A percentile compares a stretch with the other conserved stretches of the same genome.
phyloP scores from a whole-genome alignment of 352 stramenopile genomes.

The Peronospora destructor region DNA sequence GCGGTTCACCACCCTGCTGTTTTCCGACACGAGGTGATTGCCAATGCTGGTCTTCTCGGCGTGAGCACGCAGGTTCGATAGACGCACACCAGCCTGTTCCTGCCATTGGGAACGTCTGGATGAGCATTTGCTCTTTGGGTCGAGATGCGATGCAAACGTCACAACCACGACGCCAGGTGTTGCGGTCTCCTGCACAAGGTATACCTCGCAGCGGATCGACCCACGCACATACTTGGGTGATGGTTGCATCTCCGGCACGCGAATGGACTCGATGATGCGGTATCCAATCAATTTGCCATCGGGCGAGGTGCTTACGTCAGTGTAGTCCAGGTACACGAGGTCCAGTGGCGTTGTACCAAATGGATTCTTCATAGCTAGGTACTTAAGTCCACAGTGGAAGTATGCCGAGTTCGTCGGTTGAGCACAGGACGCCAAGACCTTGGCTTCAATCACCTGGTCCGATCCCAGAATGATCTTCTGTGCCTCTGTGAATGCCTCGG shows the following conservation, averaged over 20 bases:
- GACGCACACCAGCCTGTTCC: slow-evolving; percentile 44
- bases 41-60: slow-evolving; percentile 67
- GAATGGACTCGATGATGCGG: slow-evolving; percentile 77
- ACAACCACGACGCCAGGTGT: slow-evolving; percentile 70
- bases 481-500: slow-evolving; percentile 46
- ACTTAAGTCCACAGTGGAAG: slow-evolving; percentile 83
- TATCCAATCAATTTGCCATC: slow-evolving; percentile 62
- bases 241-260: slow-evolving; percentile 50
- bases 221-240: slow-evolving; percentile 58
- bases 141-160: slow-evolving; percentile 74
- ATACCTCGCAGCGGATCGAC: slow-evolving; percentile 77
- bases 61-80: slow-evolving; percentile 53
- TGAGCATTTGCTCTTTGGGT: slow-evolving; percentile 74
- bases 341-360: slow-evolving; percentile 58
- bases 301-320: slow-evolving; percentile 57
- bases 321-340: slow-evolving; percentile 82
- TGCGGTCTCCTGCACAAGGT: slow-evolving; percentile 65
- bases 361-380: slow-evolving; percentile 74
- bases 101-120: slow-evolving; percentile 50
- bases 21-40: slow-evolving; percentile 44
- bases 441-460: slow-evolving; percentile 61
- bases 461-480: slow-evolving; percentile 55
- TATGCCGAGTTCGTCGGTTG: slow-evolving; percentile 46
- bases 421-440: slow-evolving; percentile 60
- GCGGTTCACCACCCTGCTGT: slow-evolving; percentile 25